A percentile compares a stretch with the other conserved stretches of the same genome.
phyloP scores from a whole-genome alignment of 306 rosid species.

The Ochetophila trinervis region DNA sequence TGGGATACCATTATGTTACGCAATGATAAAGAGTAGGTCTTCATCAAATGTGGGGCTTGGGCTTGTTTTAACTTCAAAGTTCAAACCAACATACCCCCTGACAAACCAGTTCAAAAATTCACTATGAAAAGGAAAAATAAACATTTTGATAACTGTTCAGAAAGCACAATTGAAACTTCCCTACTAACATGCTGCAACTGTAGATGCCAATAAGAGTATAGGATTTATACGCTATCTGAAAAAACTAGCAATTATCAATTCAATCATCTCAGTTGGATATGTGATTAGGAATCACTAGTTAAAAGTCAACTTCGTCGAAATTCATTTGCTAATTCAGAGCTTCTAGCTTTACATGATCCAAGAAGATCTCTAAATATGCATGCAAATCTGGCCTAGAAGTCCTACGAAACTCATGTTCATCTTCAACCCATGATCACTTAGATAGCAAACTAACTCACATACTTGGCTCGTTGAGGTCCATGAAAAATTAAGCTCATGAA shows the following conservation, averaged over 20 bases:
- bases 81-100: constrained; percentile 99
- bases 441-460: no score
- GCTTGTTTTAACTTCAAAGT: constrained; percentile 95
- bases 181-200: constrained; percentile 16
- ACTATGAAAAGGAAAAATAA: constrained; percentile 32
- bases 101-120: constrained; percentile 87
- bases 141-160: constrained; percentile 23
- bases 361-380: background rate
- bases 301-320: background rate
- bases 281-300: background rate
- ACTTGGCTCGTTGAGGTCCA: no score
- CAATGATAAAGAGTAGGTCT: constrained; percentile 74
- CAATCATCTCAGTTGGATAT: constrained; percentile 8
- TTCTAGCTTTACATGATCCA: background rate
- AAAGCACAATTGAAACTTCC: constrained; percentile 25
- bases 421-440: no score
- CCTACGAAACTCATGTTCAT: background rate
- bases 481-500: background rate
- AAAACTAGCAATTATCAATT: constrained; percentile 22
- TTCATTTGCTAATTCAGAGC: background rate
- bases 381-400: background rate
- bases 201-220: background rate
- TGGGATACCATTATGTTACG: constrained; percentile 70
- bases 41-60: constrained; percentile 90
- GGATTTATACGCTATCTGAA: constrained; percentile 12